Base-by-base conservation (phyloP, 176 grass and related monocot species). In the Juncus effusus region DNA sequence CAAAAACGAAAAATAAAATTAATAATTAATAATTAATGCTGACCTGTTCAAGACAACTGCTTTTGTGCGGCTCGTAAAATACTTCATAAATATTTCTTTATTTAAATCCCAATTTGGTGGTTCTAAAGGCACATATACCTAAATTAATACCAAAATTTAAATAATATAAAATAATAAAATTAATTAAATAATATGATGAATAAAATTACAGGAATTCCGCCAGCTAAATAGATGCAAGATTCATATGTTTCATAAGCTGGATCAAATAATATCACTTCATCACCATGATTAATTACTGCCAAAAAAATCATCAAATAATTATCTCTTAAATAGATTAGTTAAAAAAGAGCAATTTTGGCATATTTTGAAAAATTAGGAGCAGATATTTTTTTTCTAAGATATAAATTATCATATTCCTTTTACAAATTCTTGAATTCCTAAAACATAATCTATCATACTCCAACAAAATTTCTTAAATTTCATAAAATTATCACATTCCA, bases 41-140 rank as follows among this genome's bases (percentile, higher is more conserved):
- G 59, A 96, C 84, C 92, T 96, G 72, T 96, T 96, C 67, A 96
- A 75, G 65, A 96, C 50, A 63, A 91, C 65, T n/a, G 87, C 92
- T 79, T 96, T 96, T 63, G 92, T 96, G 40, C 79, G 79, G 51
- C 63, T 75, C 0, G 92, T 86, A 76, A 96, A 96, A 7, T 80
- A 88, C 60, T 83, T 77, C 54, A 83, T 44, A 67, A 96, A 83
- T 44, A 60, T 75, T 6, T 96, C 79, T 55, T 69, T 53, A n/a
- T 88, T 72, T 41, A 96, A 56, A 50, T 74, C 83, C 92, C 87
- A 96, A 56, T 40, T 74, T 70, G 92, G 87, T 71, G 87, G 87
- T 76, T 87, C 82, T 78, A 96, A 67, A 13, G 79, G 80, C 58
- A 96, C 87, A 83, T 88, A 91, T 2, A 96, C 84, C 92, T 96